Conservation (phyloP, 306 rosid genomes). For the Psophocarpus tetragonolobus region DNA sequence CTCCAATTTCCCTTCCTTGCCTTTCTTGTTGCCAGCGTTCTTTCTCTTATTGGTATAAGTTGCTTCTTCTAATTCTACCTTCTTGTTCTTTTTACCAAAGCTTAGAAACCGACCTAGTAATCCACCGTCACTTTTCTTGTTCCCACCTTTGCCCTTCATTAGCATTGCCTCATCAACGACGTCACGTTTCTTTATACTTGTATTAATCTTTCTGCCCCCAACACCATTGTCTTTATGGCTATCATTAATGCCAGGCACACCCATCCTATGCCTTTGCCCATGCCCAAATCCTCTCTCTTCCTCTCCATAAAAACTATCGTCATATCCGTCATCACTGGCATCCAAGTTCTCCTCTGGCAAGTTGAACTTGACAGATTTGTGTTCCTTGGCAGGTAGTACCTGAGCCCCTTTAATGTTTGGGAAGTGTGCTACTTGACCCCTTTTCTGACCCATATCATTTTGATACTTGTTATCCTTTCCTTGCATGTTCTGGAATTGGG, state of each 20-base stretch:
- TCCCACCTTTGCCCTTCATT: constrained; percentile 44
- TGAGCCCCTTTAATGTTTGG: constrained; percentile 43
- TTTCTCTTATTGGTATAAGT: constrained; percentile 20
- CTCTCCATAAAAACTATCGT: not conserved
- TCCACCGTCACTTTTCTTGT: constrained; percentile 39
- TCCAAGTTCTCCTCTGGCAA: constrained; percentile 48
- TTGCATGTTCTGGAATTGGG: constrained; percentile 55
- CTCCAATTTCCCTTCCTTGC: constrained; percentile 39
- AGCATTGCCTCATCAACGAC: constrained; percentile 49
- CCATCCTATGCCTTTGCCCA: constrained; percentile 37
- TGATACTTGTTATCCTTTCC: constrained; percentile 45
- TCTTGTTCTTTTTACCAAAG: constrained; percentile 51
- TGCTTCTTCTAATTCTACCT: not conserved
- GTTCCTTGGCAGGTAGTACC: constrained; percentile 47
- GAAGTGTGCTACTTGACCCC: constrained; percentile 24
- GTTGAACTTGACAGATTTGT: constrained; percentile 64
- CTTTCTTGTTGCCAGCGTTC: not conserved
- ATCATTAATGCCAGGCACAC: constrained; percentile 44
- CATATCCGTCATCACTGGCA: constrained; percentile 17
- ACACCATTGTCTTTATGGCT: constrained; percentile 39
- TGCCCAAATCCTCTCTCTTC: not conserved
- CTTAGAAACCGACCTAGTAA: constrained; percentile 42
- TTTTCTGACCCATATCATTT: constrained; percentile 43
- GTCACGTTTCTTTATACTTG: constrained; percentile 47
- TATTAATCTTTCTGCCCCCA: constrained; percentile 26